A percentile compares a stretch with the other conserved stretches of the same genome.
phyloP scores from a whole-genome alignment of 495 filamentous ascomycete species.

The Neurospora sp. region DNA sequence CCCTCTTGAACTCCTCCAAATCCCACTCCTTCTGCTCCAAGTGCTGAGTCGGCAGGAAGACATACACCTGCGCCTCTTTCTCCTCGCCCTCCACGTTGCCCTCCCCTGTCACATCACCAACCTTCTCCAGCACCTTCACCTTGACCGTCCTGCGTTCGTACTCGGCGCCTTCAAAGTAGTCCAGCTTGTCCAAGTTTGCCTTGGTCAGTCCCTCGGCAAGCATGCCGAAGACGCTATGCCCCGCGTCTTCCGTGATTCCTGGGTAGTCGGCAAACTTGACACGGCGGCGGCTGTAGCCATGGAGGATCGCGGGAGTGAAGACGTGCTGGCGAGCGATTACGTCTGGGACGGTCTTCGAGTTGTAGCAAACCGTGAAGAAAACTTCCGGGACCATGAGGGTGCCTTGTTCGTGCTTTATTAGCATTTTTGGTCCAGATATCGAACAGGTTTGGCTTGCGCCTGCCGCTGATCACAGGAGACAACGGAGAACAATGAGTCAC shows the following conservation, averaged over 20 bases:
- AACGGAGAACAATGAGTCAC: too few relatives aligned
- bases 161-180: constrained; percentile 70
- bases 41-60: constrained; percentile 43
- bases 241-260: constrained; percentile 52
- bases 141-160: constrained; percentile 57
- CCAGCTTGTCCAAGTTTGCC: constrained; percentile 64
- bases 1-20: constrained; percentile 58
- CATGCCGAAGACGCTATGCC: constrained; percentile 63
- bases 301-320: constrained; percentile 67
- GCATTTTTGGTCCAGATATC: too few relatives aligned
- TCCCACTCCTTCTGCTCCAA: constrained; percentile 75
- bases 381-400: constrained; percentile 69
- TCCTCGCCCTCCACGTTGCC: constrained; percentile 45
- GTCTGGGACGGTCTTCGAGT: constrained; percentile 20
- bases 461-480: too few relatives aligned
- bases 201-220: constrained; percentile 70
- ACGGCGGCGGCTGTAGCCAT: constrained; percentile 55
- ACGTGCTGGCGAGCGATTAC: constrained; percentile 37
- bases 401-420: too few relatives aligned
- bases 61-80: constrained; percentile 64
- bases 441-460: too few relatives aligned
- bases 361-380: constrained; percentile 74
- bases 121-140: constrained; percentile 43
- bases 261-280: constrained; percentile 63
- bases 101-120: constrained; percentile 22